These are phyloP conservation scores for Coniochaeta sp. DNA, from an alignment of 2,329 filamentous ascomycete species.

Conservation along the genomic window DNA sequence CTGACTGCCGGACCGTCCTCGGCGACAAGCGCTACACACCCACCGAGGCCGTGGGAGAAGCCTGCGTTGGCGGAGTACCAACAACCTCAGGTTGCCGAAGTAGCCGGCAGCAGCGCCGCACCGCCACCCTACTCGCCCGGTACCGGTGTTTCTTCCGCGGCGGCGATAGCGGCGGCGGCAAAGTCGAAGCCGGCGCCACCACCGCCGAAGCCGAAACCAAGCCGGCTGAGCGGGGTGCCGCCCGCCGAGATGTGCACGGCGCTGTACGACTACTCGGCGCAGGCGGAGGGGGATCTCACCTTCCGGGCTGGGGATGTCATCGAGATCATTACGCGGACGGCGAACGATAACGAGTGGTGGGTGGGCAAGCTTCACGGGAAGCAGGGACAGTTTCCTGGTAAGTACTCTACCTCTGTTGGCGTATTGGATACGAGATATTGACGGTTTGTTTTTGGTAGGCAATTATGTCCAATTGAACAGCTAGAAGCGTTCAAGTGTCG, in stretches of 20 bases:
- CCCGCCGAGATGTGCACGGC: slow-evolving; percentile 76
- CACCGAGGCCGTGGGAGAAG: not conserved
- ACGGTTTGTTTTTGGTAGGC: slow-evolving; percentile 19
- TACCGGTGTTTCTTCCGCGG: slow-evolving; percentile 20
- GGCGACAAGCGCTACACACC: not conserved
- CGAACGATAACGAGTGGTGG: slow-evolving; percentile 98
- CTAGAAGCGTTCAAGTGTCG: slow-evolving; percentile 6
- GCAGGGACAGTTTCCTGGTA: slow-evolving; percentile 92
- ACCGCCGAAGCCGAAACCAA: slow-evolving; percentile 56
- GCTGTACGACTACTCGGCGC: slow-evolving; percentile 92
- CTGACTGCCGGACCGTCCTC: slow-evolving; percentile 42
- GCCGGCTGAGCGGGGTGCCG: slow-evolving; percentile 58
- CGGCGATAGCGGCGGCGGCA: slow-evolving; percentile 36
- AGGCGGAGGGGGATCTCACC: slow-evolving; percentile 88
- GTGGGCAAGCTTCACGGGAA: slow-evolving; percentile 71
- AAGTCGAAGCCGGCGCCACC: slow-evolving; percentile 52
- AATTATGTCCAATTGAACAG: slow-evolving; percentile 39
- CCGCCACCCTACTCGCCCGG: slow-evolving; percentile 65
- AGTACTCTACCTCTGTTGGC: slow-evolving; percentile 21
- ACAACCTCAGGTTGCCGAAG: slow-evolving; percentile 27
- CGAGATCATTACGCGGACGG: slow-evolving; percentile 76
- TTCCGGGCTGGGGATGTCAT: slow-evolving; percentile 86
- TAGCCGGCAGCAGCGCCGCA: slow-evolving; percentile 38
- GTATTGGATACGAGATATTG: too few relatives aligned
- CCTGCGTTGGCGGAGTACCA: slow-evolving; percentile 8